Conservation (phyloP, 116 monocot genomes). For the Phalaenopsis hybrid region DNA sequence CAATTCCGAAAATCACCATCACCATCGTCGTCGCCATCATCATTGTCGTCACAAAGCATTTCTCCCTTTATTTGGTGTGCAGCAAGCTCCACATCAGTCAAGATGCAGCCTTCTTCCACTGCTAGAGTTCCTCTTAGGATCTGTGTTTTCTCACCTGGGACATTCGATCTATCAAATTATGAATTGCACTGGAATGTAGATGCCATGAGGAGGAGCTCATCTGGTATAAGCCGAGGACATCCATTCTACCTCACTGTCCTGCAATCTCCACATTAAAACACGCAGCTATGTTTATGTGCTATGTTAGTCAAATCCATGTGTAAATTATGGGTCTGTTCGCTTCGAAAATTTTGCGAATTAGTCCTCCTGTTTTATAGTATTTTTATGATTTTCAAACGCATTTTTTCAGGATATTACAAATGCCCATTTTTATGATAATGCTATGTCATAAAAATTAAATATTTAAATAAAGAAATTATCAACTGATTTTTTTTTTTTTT, state of each 20-base stretch:
- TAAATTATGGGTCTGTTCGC: too few relatives aligned
- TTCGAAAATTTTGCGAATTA: too few relatives aligned
- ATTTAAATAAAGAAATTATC: too few relatives aligned
- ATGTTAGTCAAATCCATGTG: too few relatives aligned
- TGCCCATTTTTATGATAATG: too few relatives aligned
- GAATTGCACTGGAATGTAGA: conserved; percentile 73
- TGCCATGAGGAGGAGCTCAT: conserved; percentile 17
- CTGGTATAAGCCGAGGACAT: conserved; percentile 52
- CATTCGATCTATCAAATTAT: conserved; percentile 84
- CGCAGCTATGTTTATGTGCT: not conserved
- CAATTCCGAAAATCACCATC: conserved; percentile 10
- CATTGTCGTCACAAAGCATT: conserved; percentile 22
- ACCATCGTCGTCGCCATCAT: not conserved
- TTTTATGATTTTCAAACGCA: too few relatives aligned
- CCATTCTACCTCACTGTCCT: conserved; percentile 69
- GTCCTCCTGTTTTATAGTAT: too few relatives aligned
- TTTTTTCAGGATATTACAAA: too few relatives aligned
- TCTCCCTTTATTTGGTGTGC: conserved; percentile 79
- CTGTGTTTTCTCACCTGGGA: conserved; percentile 75
- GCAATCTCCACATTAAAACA: conserved; percentile 16
- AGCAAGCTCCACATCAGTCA: conserved; percentile 46
- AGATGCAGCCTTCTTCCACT: conserved; percentile 33
- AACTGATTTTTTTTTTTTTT: too few relatives aligned
- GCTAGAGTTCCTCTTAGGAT: conserved; percentile 50
- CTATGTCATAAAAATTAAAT: too few relatives aligned